Evolutionary conservation across 306 rosid genomes (phyloP).

Genomic region (Cucumis hystrix): DNA sequence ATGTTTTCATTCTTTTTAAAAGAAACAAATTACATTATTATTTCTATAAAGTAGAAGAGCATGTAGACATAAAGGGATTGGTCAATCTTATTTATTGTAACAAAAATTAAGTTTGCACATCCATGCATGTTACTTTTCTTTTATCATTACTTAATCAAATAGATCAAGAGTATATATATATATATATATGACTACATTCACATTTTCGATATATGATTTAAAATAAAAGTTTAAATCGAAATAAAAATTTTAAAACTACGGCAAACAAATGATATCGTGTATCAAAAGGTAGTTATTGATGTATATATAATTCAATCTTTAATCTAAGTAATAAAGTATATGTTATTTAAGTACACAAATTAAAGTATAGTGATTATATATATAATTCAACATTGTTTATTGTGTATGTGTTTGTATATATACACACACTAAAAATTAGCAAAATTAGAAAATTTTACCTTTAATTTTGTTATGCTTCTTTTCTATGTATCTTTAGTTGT

Average conservation of each 20-base stretch:
- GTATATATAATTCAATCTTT: background rate
- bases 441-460: too few relatives aligned
- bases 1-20: background rate
- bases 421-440: background rate
- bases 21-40: background rate
- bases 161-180: too few relatives aligned
- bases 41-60: background rate
- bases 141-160: background rate
- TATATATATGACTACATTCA: too few relatives aligned
- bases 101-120: background rate
- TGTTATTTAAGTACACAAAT: too few relatives aligned
- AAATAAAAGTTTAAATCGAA: too few relatives aligned
- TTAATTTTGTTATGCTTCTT: background rate
- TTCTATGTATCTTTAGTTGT: background rate
- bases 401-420: too few relatives aligned
- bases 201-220: too few relatives aligned
- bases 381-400: too few relatives aligned
- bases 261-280: too few relatives aligned
- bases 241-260: too few relatives aligned
- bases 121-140: background rate
- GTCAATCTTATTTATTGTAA: background rate
- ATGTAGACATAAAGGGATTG: background rate
- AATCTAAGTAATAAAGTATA: background rate
- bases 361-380: too few relatives aligned
- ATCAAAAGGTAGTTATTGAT: background rate